These are phyloP conservation scores for Acer negundo DNA, from an alignment of 345 rosid species.

Conservation along the genomic window DNA sequence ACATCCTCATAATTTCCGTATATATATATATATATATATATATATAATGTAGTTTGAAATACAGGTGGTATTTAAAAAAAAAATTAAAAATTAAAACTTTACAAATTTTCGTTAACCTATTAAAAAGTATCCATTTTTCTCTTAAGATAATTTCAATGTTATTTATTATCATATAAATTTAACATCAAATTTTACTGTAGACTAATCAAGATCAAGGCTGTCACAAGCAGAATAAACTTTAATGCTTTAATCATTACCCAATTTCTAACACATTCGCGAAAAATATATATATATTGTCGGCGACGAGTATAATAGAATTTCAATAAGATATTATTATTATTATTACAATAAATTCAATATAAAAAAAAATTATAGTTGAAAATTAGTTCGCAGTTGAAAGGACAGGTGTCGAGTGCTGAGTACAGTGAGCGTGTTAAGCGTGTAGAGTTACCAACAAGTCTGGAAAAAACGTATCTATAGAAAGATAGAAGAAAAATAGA, in stretches of 20 bases:
- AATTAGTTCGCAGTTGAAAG: neutral
- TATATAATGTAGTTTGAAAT: too few species aligned
- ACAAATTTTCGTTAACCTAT: too few species aligned
- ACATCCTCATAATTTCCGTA: too few species aligned
- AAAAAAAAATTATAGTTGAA: neutral
- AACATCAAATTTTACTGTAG: neutral
- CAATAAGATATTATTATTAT: too few species aligned
- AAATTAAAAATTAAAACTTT: too few species aligned
- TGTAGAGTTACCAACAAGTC: neutral
- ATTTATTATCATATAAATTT: too few species aligned
- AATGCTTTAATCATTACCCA: neutral
- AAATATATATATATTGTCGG: too few species aligned
- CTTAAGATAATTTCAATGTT: neutral
- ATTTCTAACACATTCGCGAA: neutral
- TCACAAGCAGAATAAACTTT: neutral
- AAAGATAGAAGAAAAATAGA: too few species aligned
- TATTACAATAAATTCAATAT: neutral
- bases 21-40: too few species aligned
- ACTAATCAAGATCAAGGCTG: neutral
- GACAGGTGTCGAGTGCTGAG: slow-evolving; percentile 14
- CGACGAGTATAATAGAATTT: neutral
- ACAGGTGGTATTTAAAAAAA: too few species aligned
- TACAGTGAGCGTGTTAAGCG: neutral
- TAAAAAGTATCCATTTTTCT: too few species aligned
- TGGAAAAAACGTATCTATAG: neutral